These are phyloP conservation scores for Xylariales sp. DNA, from an alignment of 2,329 filamentous ascomycete species.

Conservation along the genomic window DNA sequence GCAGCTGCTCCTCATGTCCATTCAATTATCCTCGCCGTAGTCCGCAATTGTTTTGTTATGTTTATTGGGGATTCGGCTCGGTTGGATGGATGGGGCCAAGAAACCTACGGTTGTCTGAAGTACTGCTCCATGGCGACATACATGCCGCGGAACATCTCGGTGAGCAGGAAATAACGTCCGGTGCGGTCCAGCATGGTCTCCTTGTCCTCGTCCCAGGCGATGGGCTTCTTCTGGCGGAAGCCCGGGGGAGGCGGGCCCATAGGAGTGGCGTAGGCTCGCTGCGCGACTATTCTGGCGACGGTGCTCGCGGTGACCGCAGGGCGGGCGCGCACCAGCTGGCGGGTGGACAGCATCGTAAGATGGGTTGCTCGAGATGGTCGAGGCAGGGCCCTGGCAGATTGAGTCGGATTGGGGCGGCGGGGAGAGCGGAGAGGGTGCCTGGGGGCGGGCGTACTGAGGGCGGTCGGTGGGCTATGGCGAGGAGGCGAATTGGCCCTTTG, in stretches of 20 bases:
- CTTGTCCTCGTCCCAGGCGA: slow-evolving; percentile 75
- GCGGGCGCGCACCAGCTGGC: slow-evolving; percentile 26
- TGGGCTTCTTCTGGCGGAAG: slow-evolving; percentile 71
- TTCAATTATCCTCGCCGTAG: too few species aligned
- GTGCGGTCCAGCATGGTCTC: slow-evolving; percentile 78
- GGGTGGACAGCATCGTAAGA: slow-evolving; percentile 21
- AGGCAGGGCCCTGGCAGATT: too few species aligned
- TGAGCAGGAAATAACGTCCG: slow-evolving; percentile 91
- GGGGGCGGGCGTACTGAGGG: too few species aligned
- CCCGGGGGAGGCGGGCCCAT: slow-evolving; percentile 72
- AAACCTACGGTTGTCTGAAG: slow-evolving; percentile 91
- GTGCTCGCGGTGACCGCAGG: slow-evolving; percentile 16
- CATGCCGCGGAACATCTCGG: slow-evolving; percentile 96
- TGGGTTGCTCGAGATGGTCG: too few species aligned
- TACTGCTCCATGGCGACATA: slow-evolving; percentile 97
- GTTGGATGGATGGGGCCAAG: background rate
- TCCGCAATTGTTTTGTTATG: too few species aligned
- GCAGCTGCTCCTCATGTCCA: too few species aligned
- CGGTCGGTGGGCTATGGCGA: too few species aligned
- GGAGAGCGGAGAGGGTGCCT: too few species aligned
- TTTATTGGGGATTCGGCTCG: too few species aligned
- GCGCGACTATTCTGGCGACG: slow-evolving; percentile 26
- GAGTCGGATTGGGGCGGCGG: too few species aligned
- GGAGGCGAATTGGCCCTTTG: too few species aligned
- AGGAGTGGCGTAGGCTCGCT: slow-evolving; percentile 58